Percentiles rank a stretch among this genome's conserved stretches.
These are phyloP conservation scores for Echinosophora koreensis DNA, from an alignment of 306 rosid genomes.

Conservation along the genomic window DNA sequence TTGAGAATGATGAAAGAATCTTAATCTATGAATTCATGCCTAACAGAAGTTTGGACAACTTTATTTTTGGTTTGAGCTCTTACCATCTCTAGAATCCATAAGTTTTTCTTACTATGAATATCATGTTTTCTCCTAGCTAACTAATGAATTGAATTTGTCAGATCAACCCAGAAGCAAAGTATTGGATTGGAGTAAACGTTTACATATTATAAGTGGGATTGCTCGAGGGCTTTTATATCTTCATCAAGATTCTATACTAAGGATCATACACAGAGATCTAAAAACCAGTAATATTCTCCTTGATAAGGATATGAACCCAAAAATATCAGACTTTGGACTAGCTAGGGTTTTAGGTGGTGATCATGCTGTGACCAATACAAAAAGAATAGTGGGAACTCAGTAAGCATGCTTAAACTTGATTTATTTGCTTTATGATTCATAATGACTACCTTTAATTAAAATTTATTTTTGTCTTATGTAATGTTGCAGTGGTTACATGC, in stretches of 20 bases:
- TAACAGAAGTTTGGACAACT: constrained; percentile 51
- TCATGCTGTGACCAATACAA: constrained; percentile 57
- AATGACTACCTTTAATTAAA: background rate
- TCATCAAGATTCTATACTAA: constrained; percentile 63
- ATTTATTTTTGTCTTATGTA: background rate
- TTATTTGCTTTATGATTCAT: background rate
- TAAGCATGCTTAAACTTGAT: constrained; percentile 37
- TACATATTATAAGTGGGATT: constrained; percentile 57
- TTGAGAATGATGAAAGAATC: constrained; percentile 51
- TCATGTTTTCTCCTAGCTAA: background rate
- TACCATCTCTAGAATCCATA: background rate
- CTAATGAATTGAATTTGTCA: constrained; percentile 6
- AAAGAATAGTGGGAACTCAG: constrained; percentile 62
- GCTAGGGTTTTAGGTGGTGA: constrained; percentile 61
- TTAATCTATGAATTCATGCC: constrained; percentile 67
- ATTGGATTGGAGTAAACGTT: constrained; percentile 54
- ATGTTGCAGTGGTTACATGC: constrained; percentile 57
- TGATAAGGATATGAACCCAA: constrained; percentile 56
- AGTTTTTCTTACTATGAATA: background rate
- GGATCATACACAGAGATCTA: constrained; percentile 65
- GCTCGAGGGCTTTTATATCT: constrained; percentile 61
- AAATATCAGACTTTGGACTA: constrained; percentile 64
- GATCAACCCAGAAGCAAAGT: constrained; percentile 46
- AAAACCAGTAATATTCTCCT: constrained; percentile 63
- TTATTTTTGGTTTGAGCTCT: constrained; percentile 48